These are phyloP conservation scores for Dendrobium officinale DNA, from an alignment of 106 monocot genomes.

Conservation along the genomic window DNA sequence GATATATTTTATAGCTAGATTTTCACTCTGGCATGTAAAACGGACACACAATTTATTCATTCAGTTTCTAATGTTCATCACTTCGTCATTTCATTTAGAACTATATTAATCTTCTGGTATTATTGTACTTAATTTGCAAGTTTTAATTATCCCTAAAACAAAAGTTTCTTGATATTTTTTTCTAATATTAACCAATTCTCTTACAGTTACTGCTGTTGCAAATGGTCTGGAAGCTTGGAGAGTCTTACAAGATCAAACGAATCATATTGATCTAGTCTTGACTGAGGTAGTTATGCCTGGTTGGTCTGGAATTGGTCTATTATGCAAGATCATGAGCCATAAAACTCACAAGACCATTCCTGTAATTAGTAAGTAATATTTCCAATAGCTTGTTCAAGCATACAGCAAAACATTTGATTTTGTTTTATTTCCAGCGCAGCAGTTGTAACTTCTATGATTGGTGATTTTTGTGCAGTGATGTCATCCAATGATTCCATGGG, in stretches of 20 bases:
- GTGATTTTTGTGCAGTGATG: conserved; percentile 89
- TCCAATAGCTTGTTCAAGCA: conserved; percentile 8
- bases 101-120: not conserved
- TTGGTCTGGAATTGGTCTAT: conserved; percentile 79
- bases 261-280: conserved; percentile 75
- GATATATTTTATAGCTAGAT: not conserved
- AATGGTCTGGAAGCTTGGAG: conserved; percentile 95
- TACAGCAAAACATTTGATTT: not conserved
- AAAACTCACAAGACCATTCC: conserved; percentile 81
- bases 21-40: not conserved
- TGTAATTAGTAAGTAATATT: conserved; percentile 81
- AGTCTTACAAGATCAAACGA: conserved; percentile 49
- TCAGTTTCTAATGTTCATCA: not conserved
- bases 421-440: conserved; percentile 2
- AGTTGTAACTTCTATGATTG: conserved; percentile 22
- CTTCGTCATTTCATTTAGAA: not conserved
- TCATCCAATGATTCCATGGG: conserved; percentile 96
- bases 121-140: not conserved
- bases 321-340: conserved; percentile 82
- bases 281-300: conserved; percentile 85
- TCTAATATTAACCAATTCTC: not conserved
- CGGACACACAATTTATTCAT: not conserved
- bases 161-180: not conserved
- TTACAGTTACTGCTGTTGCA: conserved; percentile 64
- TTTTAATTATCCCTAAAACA: not conserved